Base-by-base conservation (phyloP, 2,329 filamentous ascomycete species). In the Phaeophleospora eucalypticola region DNA sequence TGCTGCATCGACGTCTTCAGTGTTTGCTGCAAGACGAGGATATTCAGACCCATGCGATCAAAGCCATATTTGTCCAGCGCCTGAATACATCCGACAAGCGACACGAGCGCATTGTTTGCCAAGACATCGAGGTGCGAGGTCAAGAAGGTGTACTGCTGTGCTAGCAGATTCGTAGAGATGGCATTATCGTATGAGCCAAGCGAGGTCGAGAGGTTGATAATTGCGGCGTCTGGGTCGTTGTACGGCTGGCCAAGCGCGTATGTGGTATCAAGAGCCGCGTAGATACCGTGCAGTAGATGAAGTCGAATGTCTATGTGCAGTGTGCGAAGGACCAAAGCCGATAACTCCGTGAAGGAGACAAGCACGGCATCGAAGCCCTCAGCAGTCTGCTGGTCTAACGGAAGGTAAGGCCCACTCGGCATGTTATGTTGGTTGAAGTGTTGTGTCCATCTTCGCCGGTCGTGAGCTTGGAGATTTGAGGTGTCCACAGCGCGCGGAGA, bases 11-110 rank as follows among this genome's bases (percentile, higher is more conserved):
- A 84, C 57, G 95, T 95, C 72, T 95, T 95, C 45, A 98, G 80
- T 61, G 95, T 96, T 65, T 98, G 93, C 69, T 97, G 91, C 42
- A 98, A 74, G 34, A 98, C 93, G 18, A 96, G 78, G 40, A 96
- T 89, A 65, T 98, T 95, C 61, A 97, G 81, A 65, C 89, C 85
- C 81, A 98, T 89, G 32, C 89, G 81, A n/a, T 83, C 82, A 49
- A 84, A 87, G 35, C 93, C 93, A 58, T 86, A 81, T 32, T 71
- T 73, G 66, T 98, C 96, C 83, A 98, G 91, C 6, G 85, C 83
- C 41, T 83, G 82, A 36, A 91, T 86, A 62, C 80, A 79, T 1
- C 83, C 81, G 53, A 86, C 86, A 50, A 82, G 74, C 3, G 59
- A 54, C 32, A 96, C 81, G 2, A 97, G 81, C 62, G 86, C 87